Base-by-base conservation (phyloP, 2,329 filamentous ascomycete genomes). In the Botrytis medusae region DNA sequence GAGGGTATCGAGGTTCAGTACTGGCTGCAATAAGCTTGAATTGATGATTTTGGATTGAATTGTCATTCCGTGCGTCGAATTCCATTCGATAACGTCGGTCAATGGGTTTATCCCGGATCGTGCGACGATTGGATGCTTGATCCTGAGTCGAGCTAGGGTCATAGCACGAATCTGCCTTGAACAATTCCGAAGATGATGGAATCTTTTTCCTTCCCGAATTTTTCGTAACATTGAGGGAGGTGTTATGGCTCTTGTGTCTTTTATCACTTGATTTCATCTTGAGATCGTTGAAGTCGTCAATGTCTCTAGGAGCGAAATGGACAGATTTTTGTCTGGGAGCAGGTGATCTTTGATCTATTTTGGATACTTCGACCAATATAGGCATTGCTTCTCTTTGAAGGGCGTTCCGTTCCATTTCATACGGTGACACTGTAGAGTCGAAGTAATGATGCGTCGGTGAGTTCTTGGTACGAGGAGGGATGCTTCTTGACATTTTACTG, bases 261-360 rank as follows among this genome's bases (percentile, higher is more conserved):
- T 16, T 29, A 32, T 63, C 25, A 63, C 51, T 72, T 18, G 54
- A 8, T 6, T 29, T 46, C 16, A 29, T 57, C 18, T 67, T n/a
- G 14, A 16, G 42, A 57, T 42, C 34, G 54, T 57, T 73, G 25
- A 51, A 40, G 44, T 75, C 76, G 59, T 75, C 73, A 48, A 77
- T 44, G 16, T 75, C 69, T 18, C 74, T 62, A 16, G 75, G 40
- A 54, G 72, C 74, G 74, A 77, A 79, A 37, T 71, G 74, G 16
- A 79, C 46, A 37, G 40, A 48, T 37, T 65, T 71, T 8, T 71
- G 46, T 34, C 34, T 57, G 16, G 57, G 37, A 18, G 46, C 60
- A 37, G 59, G 59, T 20, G 60, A 34, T 12, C 46, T 71, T 57
- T n/a, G 46, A 34, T n/a, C 22, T 34, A 32, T 34, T 22, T 46